Evolutionary conservation across 192 early-diverging fungal genomes (phyloP), one percentile per base, ranked within the genome.

Genomic region (Backusella luteola): DNA sequence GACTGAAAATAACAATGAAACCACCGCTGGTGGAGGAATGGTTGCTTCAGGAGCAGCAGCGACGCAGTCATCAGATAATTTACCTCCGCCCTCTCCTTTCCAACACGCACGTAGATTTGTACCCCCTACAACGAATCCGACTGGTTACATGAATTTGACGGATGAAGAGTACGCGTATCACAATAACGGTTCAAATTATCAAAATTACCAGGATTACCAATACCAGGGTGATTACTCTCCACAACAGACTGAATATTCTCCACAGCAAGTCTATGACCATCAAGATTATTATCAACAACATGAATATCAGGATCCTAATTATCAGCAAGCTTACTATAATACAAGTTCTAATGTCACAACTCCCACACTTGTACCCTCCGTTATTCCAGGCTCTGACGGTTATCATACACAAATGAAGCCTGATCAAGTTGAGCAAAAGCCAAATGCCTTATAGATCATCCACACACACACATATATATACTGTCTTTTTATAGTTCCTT

Each of bases 131-230:
- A 6, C 49, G 19, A 52, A 77, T 6, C 34, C 53, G 17, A 66
- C 46, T 26, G 68, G 69, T 32, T 77, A 77, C 41, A 77, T 77
- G 76, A 72, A 77, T 39, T 66, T 77, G 26, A 66, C 38, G 21
- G 69, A 77, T 69, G 75, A 76, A 4, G 76, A 77, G 17, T 72
- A 71, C 39, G 70, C 39, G 42, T 71, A 71, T 29, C 44, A 71
- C 44, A 23, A 63, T 4, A 12, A 63, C 21, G 26, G 26, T 5
- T 29, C 56, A 63, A 63, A 63, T 63, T 14, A 23, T 29, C 39
- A 44, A 49, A 23, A 29, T 14, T 32, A 26, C 15, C 26, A 42
- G 23, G 42, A 26, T 34, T 49, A 71, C 2, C 69, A 71, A 29
- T 41, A 23, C 19, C 70, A 71, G 42, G 35, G 35, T 23, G 35